A percentile compares a stretch with the other conserved stretches of the same genome.
Conservation (phyloP, 2,329 filamentous ascomycete genomes). For the Colletotrichum tamarilloi region DNA sequence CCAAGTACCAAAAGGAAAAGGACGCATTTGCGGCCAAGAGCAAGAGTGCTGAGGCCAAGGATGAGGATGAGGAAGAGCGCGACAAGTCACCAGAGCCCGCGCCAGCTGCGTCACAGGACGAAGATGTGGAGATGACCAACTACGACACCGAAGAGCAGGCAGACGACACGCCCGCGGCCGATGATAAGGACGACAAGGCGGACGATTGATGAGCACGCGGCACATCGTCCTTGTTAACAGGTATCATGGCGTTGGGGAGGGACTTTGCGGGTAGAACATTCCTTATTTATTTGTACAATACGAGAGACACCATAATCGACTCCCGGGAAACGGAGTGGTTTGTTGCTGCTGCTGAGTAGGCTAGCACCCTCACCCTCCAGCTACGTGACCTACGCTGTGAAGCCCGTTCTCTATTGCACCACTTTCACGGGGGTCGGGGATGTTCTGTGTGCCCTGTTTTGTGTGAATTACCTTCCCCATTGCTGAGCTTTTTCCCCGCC, state of each 20-base stretch:
- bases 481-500: constrained; percentile 1
- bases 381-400: constrained; percentile 18
- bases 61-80: constrained; percentile 37
- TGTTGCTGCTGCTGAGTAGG: background rate
- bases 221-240: background rate
- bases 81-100: constrained; percentile 36
- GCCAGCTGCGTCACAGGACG: constrained; percentile 50
- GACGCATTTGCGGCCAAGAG: constrained; percentile 40
- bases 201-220: constrained; percentile 11
- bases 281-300: constrained; percentile 27
- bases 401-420: constrained; percentile 25
- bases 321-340: background rate
- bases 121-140: constrained; percentile 62
- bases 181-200: constrained; percentile 32
- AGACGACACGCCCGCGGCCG: constrained; percentile 31
- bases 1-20: constrained; percentile 56
- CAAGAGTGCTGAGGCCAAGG: constrained; percentile 40
- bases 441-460: constrained; percentile 27
- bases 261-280: constrained; percentile 23
- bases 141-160: constrained; percentile 55
- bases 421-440: constrained; percentile 2
- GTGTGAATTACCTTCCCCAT: constrained; percentile 8
- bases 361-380: background rate
- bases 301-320: constrained; percentile 16
- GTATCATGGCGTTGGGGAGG: constrained; percentile 26